Evolutionary conservation across 1,284 basidiomycete species (phyloP), one percentile per base, ranked within the genome.

Genomic region (Afroboletus lepidellus): DNA sequence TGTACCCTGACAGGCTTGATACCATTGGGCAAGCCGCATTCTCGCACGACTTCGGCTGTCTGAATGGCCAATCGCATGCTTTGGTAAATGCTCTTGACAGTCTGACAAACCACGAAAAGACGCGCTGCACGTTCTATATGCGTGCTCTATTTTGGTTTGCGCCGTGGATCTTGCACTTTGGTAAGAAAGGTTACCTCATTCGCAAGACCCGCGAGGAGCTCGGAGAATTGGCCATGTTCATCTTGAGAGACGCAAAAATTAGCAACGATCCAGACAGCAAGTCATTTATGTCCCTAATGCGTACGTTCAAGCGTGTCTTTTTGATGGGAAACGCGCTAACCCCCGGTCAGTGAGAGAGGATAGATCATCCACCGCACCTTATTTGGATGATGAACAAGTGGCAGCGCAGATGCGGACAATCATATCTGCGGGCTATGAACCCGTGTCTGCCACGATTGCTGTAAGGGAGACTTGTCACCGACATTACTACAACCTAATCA

Each of bases 401-500:
- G 74, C 79, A 25, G 73, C 79, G 13, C 82, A 83, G 55, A 79
- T 83, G 77, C 74, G 80, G 46, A 82, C 80, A 6, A 70, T 79
- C 37, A 79, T 84, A 38, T 82, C 80, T 34, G 81, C 81, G n/a
- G 82, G 77, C n/a, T 84, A 81, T 55, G 81, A 83, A 59, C 77
- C 82, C 4, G 77, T 83, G 12, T 82, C 81, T 46, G 77, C 79
- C 3, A 66, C 76, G 16, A 70, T 81, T 42, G 73, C 79, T 25
- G 81, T 81, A 63, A 65, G 73, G 21, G 39, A 42, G 48, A 41
- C 46, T 5, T 44, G 32, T 43, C 34, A 51, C 27, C 38, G 23
- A 47, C 37, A n/a, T 47, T 5, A 51, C 18, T 37, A n/a, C 27
- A 36, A 54, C n/a, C 41, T 55, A 11, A 55, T 18, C 27, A 9